Percentiles rank a stretch among this genome's conserved stretches.
Evolutionary conservation across 257 asterid genomes (phyloP).

Genomic region (Plantago major): DNA sequence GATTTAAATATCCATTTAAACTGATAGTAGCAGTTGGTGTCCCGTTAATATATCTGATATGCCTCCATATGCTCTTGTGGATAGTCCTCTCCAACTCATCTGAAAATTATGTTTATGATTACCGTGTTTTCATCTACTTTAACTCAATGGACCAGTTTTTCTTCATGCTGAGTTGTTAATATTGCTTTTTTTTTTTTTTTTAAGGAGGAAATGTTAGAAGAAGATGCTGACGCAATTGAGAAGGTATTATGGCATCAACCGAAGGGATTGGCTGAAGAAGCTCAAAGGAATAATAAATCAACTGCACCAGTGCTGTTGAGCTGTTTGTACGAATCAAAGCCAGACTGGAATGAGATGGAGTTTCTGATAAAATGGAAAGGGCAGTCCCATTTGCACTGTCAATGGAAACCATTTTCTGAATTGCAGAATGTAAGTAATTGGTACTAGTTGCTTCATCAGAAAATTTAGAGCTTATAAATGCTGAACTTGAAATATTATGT

Average conservation of each 20-base stretch:
- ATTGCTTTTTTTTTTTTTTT: conserved; percentile 16
- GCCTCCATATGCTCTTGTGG: neutral
- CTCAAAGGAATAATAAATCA: conserved; percentile 68
- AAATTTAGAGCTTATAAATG: conserved; percentile 16
- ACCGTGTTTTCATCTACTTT: neutral
- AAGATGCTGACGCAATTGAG: conserved; percentile 87
- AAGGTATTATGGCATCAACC: conserved; percentile 99
- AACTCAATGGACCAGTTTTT: conserved; percentile 11
- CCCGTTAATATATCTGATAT: conserved; percentile 4
- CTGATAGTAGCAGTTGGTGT: conserved; percentile 6
- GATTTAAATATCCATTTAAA: conserved; percentile 9
- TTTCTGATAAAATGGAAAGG: conserved; percentile 98
- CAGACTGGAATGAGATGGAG: conserved; percentile 85
- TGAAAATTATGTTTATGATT: too few relatives aligned
- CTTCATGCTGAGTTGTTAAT: conserved; percentile 22
- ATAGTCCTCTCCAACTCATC: neutral
- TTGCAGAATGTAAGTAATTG: conserved; percentile 75
- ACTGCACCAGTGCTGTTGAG: conserved; percentile 71
- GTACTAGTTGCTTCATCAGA: conserved; percentile 13
- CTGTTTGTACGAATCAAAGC: conserved; percentile 72
- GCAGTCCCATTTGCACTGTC: conserved; percentile 97
- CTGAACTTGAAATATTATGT: conserved; percentile 20
- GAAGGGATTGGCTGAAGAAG: conserved; percentile 94
- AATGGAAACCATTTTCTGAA: conserved; percentile 87
- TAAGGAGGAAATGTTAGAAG: conserved; percentile 89